These are phyloP conservation scores for Cystofilobasidium ferigula DNA, from an alignment of 768 basidiomycete species.

Conservation along the genomic window DNA sequence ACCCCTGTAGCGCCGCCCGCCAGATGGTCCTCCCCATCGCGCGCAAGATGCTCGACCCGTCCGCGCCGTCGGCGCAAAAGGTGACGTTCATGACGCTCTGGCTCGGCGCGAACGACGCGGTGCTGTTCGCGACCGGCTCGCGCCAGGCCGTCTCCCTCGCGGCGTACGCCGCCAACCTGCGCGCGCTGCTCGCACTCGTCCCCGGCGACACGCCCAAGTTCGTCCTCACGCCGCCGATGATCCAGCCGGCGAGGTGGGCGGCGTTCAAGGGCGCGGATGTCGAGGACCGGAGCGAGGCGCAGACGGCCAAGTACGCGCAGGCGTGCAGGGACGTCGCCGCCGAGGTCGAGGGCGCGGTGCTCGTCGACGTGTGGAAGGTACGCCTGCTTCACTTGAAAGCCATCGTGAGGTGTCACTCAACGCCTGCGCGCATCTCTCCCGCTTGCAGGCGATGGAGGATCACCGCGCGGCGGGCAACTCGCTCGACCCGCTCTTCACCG, in stretches of 20 bases:
- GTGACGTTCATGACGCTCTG: slow-evolving; percentile 14
- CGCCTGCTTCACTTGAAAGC: background rate
- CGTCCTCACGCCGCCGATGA: slow-evolving; percentile 12
- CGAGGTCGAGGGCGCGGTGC: slow-evolving; percentile 12
- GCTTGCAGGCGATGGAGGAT: slow-evolving; percentile 14
- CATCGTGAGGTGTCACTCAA: too few species aligned
- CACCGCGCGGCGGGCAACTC: background rate
- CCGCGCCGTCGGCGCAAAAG: background rate
- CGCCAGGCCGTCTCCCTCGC: slow-evolving; percentile 14
- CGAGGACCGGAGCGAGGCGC: slow-evolving; percentile 10
- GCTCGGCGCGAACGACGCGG: slow-evolving; percentile 1
- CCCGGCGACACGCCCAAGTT: background rate
- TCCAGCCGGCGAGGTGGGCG: slow-evolving; percentile 6
- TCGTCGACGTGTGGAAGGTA: slow-evolving; percentile 21
- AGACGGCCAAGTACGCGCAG: slow-evolving; percentile 15
- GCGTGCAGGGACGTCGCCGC: slow-evolving; percentile 4
- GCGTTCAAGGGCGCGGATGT: background rate
- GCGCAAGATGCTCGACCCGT: background rate
- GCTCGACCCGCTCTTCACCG: slow-evolving; percentile 14
- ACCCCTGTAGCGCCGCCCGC: too few species aligned
- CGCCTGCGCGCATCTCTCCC: background rate
- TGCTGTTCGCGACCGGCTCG: slow-evolving; percentile 7
- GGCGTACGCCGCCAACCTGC: slow-evolving; percentile 4
- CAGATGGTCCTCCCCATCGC: slow-evolving; percentile 19
- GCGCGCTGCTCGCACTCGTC: slow-evolving; percentile 14